Evolutionary conservation across 2,329 filamentous ascomycete species (phyloP).

Genomic region (Claviceps monticola): DNA sequence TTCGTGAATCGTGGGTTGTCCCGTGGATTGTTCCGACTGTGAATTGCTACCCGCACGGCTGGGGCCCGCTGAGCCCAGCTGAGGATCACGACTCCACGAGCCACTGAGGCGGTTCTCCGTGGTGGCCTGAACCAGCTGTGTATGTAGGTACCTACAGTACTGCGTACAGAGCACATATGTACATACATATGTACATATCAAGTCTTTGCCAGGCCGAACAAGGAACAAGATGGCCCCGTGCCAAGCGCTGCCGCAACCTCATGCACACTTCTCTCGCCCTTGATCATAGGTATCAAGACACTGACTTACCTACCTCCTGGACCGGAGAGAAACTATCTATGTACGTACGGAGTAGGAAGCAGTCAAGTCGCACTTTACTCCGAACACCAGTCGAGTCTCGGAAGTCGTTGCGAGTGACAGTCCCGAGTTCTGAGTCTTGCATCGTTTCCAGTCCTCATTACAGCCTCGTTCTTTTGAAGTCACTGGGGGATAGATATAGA

Average conservation of each 20-base stretch:
- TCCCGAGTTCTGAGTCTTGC: neutral
- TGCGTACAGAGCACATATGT: neutral
- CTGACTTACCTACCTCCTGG: no score
- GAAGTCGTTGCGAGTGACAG: neutral
- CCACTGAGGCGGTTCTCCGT: neutral
- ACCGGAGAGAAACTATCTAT: neutral
- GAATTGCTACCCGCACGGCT: neutral
- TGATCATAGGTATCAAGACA: no score
- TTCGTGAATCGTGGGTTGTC: neutral
- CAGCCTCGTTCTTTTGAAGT: neutral
- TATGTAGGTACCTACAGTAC: neutral
- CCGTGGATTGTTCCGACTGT: neutral
- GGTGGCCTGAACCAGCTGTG: neutral
- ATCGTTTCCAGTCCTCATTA: neutral
- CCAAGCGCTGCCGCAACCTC: no score
- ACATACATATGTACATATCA: neutral
- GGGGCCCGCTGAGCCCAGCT: neutral
- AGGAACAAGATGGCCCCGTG: no score
- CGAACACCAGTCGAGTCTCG: neutral
- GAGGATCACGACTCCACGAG: neutral
- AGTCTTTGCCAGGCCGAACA: no score
- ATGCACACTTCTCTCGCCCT: no score
- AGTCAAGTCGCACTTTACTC: neutral
- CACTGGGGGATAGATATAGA: neutral
- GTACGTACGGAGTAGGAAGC: neutral